These are phyloP conservation scores for Hygrophoropsis aurantiaca DNA, from an alignment of 768 basidiomycete genomes.

Conservation along the genomic window DNA sequence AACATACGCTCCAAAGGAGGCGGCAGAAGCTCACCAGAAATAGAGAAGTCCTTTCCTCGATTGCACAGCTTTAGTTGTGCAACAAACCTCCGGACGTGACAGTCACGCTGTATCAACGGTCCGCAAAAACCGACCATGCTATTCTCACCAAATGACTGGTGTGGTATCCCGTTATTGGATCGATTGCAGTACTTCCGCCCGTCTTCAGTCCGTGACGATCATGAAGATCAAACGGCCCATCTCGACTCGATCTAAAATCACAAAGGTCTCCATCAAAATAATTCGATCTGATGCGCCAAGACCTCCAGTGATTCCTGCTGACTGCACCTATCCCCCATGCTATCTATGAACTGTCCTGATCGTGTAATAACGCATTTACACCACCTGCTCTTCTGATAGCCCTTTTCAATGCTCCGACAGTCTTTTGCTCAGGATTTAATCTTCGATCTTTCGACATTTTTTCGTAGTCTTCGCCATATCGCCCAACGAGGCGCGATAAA, in stretches of 20 bases:
- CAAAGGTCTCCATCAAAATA: no score
- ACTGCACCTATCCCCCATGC: background rate
- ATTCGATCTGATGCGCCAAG: no score
- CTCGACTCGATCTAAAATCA: no score
- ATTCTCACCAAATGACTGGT: background rate
- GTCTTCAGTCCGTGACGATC: no score
- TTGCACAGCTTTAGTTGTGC: conserved; percentile 26
- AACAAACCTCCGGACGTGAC: conserved; percentile 26
- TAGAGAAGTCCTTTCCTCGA: conserved; percentile 6
- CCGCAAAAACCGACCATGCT: background rate
- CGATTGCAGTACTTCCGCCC: no score
- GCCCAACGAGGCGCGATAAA: conserved; percentile 62
- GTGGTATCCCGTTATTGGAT: no score
- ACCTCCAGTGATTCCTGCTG: background rate
- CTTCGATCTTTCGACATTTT: conserved; percentile 79
- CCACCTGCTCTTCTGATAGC: conserved; percentile 59
- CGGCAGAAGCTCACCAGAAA: background rate
- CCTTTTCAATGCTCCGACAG: conserved; percentile 71
- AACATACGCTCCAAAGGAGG: conserved; percentile 14
- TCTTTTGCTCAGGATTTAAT: conserved; percentile 83
- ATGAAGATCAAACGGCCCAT: no score
- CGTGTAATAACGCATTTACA: conserved; percentile 26
- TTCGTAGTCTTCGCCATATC: conserved; percentile 70
- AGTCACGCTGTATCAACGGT: conserved; percentile 23
- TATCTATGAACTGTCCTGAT: no score